These are phyloP conservation scores for Huntiella bhutanensis DNA, from an alignment of 2,329 filamentous ascomycete genomes.

Conservation along the genomic window DNA sequence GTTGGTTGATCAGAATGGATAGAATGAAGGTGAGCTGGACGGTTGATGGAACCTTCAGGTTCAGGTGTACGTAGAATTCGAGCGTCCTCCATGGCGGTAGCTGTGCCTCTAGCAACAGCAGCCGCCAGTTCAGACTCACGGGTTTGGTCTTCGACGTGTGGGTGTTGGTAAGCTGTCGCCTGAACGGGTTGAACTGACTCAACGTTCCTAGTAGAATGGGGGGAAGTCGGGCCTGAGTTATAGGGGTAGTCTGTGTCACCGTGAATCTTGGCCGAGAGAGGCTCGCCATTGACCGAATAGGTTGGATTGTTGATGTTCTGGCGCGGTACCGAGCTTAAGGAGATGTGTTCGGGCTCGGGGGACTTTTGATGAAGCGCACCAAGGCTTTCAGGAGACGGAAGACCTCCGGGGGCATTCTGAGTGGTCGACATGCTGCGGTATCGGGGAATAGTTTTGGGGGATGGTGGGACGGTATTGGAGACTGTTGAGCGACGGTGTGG, in stretches of 20 bases:
- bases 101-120: background rate
- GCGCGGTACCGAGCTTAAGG: background rate
- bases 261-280: background rate
- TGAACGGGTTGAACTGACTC: background rate
- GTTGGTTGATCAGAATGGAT: background rate
- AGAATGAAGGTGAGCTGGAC: background rate
- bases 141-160: background rate
- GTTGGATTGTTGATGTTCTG: background rate
- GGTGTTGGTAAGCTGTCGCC: background rate
- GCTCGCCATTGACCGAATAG: background rate
- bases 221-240: background rate
- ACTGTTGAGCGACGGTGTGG: background rate
- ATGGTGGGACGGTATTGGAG: background rate
- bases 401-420: background rate
- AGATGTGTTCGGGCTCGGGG: background rate
- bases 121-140: background rate
- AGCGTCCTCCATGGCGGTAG: background rate
- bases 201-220: background rate
- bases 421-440: conserved; percentile 1
- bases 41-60: background rate
- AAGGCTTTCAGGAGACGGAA: conserved; percentile 3
- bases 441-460: background rate
- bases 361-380: background rate
- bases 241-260: background rate
- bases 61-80: background rate